A percentile compares a stretch with the other conserved stretches of the same genome.
Conservation (phyloP, 1,284 basidiomycete species). For the Ustilago sp. region DNA sequence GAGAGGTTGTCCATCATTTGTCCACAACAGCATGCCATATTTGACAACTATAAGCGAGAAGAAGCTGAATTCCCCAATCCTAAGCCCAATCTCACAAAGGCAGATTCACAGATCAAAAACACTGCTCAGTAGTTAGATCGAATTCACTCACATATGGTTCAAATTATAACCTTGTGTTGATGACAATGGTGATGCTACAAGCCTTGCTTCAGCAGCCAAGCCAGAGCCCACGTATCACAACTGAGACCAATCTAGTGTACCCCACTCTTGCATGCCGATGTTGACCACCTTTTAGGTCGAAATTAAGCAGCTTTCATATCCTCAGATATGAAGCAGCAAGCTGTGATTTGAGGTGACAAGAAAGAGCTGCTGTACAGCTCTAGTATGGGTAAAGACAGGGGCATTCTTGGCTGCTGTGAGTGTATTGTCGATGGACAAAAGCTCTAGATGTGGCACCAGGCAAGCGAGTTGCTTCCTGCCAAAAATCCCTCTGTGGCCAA, state of each 20-base stretch:
- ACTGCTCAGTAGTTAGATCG: neutral
- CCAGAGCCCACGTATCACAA: neutral
- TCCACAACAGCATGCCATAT: slow-evolving; percentile 26
- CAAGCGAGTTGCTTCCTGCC: neutral
- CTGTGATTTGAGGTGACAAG: too few species aligned
- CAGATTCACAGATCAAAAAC: neutral
- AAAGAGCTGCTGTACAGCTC: neutral
- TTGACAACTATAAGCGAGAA: slow-evolving; percentile 11
- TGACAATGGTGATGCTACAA: slow-evolving; percentile 20
- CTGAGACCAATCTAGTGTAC: slow-evolving; percentile 2
- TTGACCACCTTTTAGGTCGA: neutral
- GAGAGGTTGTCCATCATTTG: slow-evolving; percentile 15
- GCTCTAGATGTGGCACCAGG: neutral
- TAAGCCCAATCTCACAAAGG: neutral
- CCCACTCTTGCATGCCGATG: slow-evolving; percentile 3
- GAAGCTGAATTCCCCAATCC: neutral
- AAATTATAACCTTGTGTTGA: neutral
- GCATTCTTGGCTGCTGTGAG: neutral
- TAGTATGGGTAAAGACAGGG: neutral
- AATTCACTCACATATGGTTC: neutral
- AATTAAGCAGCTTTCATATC: too few species aligned
- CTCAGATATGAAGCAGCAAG: too few species aligned
- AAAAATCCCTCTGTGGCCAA: slow-evolving; percentile 23
- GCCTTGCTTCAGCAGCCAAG: slow-evolving; percentile 34
- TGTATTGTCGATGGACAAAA: neutral